Conservation (phyloP, 257 asterid genomes). For the Capsicum rhomboideum region DNA sequence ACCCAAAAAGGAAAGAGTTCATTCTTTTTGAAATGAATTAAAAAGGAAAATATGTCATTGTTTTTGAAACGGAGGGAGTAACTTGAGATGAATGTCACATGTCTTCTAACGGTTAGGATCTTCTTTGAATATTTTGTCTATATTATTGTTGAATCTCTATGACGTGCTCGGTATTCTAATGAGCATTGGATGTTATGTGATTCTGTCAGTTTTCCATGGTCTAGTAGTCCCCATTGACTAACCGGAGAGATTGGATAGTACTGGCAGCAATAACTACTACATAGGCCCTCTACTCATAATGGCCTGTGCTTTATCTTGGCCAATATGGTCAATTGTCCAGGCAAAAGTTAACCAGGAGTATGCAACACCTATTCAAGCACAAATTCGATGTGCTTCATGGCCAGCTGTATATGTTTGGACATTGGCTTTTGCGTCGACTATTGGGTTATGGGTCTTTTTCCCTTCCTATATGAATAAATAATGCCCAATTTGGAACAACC, state of each 20-base stretch:
- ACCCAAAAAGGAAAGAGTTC: too few relatives aligned
- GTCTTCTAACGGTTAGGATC: too few relatives aligned
- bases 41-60: too few relatives aligned
- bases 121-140: too few relatives aligned
- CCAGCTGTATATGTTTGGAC: not conserved
- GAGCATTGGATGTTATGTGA: not conserved
- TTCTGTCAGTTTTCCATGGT: not conserved
- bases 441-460: too few relatives aligned
- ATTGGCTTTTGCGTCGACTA: not conserved
- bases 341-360: not conserved
- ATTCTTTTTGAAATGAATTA: too few relatives aligned
- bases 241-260: not conserved
- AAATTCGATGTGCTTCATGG: not conserved
- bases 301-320: not conserved
- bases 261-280: not conserved
- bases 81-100: too few relatives aligned
- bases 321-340: not conserved
- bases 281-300: not conserved
- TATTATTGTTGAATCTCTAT: too few relatives aligned
- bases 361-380: not conserved
- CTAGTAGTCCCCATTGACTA: not conserved
- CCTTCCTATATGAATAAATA: too few relatives aligned
- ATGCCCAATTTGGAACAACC: too few relatives aligned
- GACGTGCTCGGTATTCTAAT: not conserved
- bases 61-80: too few relatives aligned